Conservation (phyloP, 2,329 filamentous ascomycete genomes). For the Diplodia mutila region DNA sequence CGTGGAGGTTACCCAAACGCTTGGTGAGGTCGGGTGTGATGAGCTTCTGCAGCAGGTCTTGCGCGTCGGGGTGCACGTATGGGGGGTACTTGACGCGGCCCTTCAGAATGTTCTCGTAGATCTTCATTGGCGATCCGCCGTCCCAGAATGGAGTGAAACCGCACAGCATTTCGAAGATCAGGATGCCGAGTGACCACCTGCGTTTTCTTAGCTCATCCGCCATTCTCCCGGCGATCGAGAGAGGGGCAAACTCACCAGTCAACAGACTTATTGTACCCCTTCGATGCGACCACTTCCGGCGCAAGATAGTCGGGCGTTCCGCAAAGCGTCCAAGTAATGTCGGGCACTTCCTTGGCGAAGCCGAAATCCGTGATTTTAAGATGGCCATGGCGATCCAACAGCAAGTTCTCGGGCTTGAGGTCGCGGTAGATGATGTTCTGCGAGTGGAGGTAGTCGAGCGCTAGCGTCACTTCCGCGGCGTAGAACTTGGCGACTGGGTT, state of each 20-base stretch:
- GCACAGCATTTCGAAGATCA: constrained; percentile 99
- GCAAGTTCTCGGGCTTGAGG: constrained; percentile 90
- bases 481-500: constrained; percentile 99
- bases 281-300: constrained; percentile 97
- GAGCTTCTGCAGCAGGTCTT: constrained; percentile 86
- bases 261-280: constrained; percentile 99
- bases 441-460: constrained; percentile 90
- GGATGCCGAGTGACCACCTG: constrained; percentile 97
- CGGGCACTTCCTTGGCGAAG: constrained; percentile 95
- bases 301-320: constrained; percentile 97
- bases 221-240: constrained; percentile 23
- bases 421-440: constrained; percentile 98
- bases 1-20: constrained; percentile 89
- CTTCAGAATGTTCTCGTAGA: constrained; percentile 98
- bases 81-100: constrained; percentile 95
- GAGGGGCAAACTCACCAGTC: constrained; percentile 74
- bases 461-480: constrained; percentile 93
- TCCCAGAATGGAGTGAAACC: constrained; percentile 99
- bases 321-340: constrained; percentile 99
- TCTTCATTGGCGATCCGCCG: constrained; percentile 95
- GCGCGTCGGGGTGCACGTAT: constrained; percentile 92
- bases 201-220: constrained; percentile 23
- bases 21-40: constrained; percentile 96
- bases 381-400: constrained; percentile 90
- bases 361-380: constrained; percentile 98